A percentile compares a stretch with the other conserved stretches of the same genome.
These are phyloP conservation scores for Yamadazyma dendronema DNA, from an alignment of 1,139 yeast genomes.

Conservation along the genomic window DNA sequence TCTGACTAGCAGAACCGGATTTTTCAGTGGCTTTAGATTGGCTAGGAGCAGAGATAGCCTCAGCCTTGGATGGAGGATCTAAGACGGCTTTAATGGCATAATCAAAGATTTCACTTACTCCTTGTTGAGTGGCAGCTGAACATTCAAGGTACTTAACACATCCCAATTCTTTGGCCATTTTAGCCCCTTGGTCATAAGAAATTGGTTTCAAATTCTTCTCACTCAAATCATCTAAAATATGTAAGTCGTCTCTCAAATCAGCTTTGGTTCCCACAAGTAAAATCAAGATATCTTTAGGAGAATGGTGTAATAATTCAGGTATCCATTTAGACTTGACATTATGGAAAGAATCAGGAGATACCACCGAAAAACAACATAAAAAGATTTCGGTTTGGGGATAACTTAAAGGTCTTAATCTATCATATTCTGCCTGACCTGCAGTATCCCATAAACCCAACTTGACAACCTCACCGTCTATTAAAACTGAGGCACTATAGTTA, in stretches of 20 bases:
- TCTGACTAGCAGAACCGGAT: slow-evolving; percentile 2
- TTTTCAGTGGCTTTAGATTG: slow-evolving; percentile 5
- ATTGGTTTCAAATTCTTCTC: slow-evolving; percentile 66
- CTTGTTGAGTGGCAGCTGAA: slow-evolving; percentile 89
- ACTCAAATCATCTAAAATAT: slow-evolving; percentile 67
- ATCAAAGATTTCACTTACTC: slow-evolving; percentile 81
- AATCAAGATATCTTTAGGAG: slow-evolving; percentile 72
- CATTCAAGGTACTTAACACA: slow-evolving; percentile 82
- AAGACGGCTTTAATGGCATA: slow-evolving; percentile 73
- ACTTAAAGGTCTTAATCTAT: slow-evolving; percentile 83
- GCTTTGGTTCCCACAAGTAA: slow-evolving; percentile 83
- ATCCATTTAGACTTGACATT: slow-evolving; percentile 78
- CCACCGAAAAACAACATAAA: slow-evolving; percentile 81
- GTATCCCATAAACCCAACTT: slow-evolving; percentile 94
- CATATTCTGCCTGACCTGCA: slow-evolving; percentile 96
- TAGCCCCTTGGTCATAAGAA: slow-evolving; percentile 58
- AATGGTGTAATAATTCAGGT: slow-evolving; percentile 85
- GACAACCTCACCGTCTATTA: slow-evolving; percentile 78
- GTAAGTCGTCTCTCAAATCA: slow-evolving; percentile 81
- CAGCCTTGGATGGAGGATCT: slow-evolving; percentile 44
- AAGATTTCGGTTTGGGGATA: slow-evolving; percentile 93
- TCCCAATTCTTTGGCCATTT: slow-evolving; percentile 68
- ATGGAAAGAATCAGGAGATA: slow-evolving; percentile 76
- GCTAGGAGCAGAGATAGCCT: slow-evolving; percentile 3
- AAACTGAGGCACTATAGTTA: slow-evolving; percentile 83